Evolutionary conservation across 2,329 filamentous ascomycete genomes (phyloP).

Genomic region (Beauveria caledonica): DNA sequence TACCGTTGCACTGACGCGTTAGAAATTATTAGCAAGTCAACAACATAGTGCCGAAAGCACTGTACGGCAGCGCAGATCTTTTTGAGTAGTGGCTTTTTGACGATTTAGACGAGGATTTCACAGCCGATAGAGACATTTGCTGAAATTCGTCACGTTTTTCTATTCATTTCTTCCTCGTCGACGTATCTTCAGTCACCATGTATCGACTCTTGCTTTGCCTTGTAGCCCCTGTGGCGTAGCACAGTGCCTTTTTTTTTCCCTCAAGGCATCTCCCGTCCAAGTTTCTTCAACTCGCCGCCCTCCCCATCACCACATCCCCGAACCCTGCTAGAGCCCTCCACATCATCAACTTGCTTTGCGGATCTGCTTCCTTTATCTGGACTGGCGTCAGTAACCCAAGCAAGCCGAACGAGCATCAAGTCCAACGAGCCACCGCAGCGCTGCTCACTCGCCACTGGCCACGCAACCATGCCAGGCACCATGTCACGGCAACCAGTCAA

Average conservation of each 20-base stretch:
- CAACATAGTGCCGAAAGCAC: not conserved
- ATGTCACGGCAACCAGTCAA: too few relatives aligned
- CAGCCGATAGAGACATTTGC: not conserved
- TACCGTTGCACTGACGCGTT: constrained; percentile 6
- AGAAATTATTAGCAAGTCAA: not conserved
- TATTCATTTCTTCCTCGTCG: too few relatives aligned
- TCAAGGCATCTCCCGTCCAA: too few relatives aligned
- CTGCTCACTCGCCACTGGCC: too few relatives aligned
- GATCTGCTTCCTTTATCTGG: not conserved
- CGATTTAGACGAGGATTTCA: too few relatives aligned
- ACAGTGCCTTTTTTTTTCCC: too few relatives aligned
- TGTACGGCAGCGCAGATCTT: not conserved
- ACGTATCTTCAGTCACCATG: too few relatives aligned
- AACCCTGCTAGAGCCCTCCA: constrained; percentile 9
- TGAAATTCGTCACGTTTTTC: too few relatives aligned
- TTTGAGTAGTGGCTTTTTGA: too few relatives aligned
- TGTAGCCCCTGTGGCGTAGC: too few relatives aligned
- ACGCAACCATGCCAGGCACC: not conserved
- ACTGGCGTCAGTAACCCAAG: not conserved
- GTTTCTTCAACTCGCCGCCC: not conserved
- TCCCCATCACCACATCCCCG: constrained; percentile 1
- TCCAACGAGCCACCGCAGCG: not conserved
- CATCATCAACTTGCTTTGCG: constrained; percentile 1
- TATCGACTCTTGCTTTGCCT: too few relatives aligned
- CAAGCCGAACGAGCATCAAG: not conserved